Evolutionary conservation across 768 basidiomycete species (phyloP).

Genomic region (Lactarius vividus): DNA sequence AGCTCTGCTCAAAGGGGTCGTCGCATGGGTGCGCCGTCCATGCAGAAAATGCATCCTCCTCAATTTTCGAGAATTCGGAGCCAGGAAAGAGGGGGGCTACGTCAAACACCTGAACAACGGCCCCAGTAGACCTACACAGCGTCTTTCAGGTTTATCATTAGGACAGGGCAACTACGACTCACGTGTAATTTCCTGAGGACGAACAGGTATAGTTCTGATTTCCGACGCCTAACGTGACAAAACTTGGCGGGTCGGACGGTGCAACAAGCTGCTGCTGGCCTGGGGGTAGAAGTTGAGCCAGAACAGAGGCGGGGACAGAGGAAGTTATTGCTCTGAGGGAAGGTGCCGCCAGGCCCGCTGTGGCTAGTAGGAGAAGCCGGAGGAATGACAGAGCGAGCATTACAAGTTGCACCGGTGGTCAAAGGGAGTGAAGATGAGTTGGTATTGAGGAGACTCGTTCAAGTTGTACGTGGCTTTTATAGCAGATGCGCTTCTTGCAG

Average conservation of each 20-base stretch:
- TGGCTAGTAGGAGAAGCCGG: neutral
- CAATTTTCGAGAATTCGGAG: neutral
- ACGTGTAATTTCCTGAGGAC: neutral
- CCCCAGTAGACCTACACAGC: neutral
- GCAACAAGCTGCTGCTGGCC: neutral
- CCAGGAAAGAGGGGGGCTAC: neutral
- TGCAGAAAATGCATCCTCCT: neutral
- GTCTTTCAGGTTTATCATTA: neutral
- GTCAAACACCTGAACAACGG: neutral
- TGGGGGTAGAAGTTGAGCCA: neutral
- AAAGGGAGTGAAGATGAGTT: neutral
- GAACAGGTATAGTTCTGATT: slow-evolving; percentile 17
- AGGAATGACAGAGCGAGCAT: slow-evolving; percentile 7
- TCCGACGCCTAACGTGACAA: slow-evolving; percentile 1
- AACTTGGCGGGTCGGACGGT: neutral
- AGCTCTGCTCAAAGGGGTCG: neutral
- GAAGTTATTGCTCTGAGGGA: neutral
- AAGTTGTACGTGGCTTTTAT: neutral
- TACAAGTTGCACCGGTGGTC: neutral
- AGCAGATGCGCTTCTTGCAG: neutral
- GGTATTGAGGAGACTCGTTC: neutral
- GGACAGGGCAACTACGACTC: neutral
- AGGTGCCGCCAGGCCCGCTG: neutral
- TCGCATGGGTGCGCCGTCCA: neutral
- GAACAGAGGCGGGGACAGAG: neutral